Evolutionary conservation across 768 basidiomycete species (phyloP).

Genomic region (Clathrus columnatus): DNA sequence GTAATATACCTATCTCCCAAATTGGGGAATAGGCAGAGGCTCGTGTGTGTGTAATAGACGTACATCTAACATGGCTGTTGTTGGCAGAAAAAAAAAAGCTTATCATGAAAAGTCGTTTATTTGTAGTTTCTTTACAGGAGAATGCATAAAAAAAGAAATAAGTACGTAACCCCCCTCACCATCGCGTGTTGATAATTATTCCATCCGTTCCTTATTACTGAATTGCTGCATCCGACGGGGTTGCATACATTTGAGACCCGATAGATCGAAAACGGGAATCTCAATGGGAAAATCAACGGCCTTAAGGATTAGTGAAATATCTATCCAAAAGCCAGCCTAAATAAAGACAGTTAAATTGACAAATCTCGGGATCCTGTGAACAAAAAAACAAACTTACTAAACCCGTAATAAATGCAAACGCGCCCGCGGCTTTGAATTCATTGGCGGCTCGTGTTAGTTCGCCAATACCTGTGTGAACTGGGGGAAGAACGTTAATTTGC

Average conservation of each 20-base stretch:
- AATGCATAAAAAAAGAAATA: too few species aligned
- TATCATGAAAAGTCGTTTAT: too few species aligned
- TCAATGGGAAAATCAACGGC: constrained; percentile 9
- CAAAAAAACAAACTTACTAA: neutral
- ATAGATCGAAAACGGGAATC: constrained; percentile 9
- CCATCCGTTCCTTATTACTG: neutral
- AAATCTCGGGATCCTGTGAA: neutral
- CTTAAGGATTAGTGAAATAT: constrained; percentile 8
- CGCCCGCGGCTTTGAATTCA: constrained; percentile 9
- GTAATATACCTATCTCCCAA: too few species aligned
- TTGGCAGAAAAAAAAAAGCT: too few species aligned
- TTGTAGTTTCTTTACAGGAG: too few species aligned
- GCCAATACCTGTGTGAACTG: constrained; percentile 8
- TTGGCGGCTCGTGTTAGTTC: constrained; percentile 1
- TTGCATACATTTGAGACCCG: constrained; percentile 4
- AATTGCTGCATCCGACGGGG: neutral
- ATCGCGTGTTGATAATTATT: too few species aligned
- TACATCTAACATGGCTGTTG: too few species aligned
- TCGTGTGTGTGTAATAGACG: too few species aligned
- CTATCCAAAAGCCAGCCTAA: constrained; percentile 8
- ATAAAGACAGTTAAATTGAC: neutral
- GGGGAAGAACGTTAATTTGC: neutral
- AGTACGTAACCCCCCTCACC: too few species aligned
- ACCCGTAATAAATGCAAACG: constrained; percentile 4
- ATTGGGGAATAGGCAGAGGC: too few species aligned